Percentiles rank a stretch among this genome's conserved stretches.
phyloP scores from a whole-genome alignment of 2,329 filamentous ascomycete genomes.

The Aspergillus chevalieri region DNA sequence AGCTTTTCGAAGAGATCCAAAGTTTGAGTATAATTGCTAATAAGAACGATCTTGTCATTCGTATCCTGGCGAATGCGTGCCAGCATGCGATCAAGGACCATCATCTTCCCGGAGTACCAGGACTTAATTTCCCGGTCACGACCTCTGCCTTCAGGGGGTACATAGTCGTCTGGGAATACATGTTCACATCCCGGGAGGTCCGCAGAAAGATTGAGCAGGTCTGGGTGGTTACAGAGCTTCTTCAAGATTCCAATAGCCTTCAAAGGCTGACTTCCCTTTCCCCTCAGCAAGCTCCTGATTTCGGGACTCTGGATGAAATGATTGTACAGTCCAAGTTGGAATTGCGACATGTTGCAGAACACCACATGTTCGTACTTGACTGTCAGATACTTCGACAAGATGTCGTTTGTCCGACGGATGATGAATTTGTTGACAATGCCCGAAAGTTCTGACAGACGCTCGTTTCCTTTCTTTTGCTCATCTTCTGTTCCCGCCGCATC shows the following conservation, averaged over 20 bases:
- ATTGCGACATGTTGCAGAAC: constrained; percentile 89
- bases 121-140: constrained; percentile 87
- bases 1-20: constrained; percentile 89
- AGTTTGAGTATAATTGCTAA: constrained; percentile 96
- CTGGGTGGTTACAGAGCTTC: constrained; percentile 97
- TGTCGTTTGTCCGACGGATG: constrained; percentile 94
- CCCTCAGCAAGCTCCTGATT: constrained; percentile 82
- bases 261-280: constrained; percentile 90
- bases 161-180: constrained; percentile 77
- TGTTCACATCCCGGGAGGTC: constrained; percentile 84
- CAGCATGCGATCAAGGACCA: constrained; percentile 95
- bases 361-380: constrained; percentile 99
- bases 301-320: constrained; percentile 95
- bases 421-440: constrained; percentile 94
- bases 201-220: constrained; percentile 73
- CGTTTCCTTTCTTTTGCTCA: constrained; percentile 75
- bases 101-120: constrained; percentile 98
- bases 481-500: constrained; percentile 83
- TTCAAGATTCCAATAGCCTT: constrained; percentile 96
- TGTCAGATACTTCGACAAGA: constrained; percentile 92
- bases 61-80: constrained; percentile 91
- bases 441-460: constrained; percentile 74
- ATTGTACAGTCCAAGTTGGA: constrained; percentile 90
- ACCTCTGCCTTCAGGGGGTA: constrained; percentile 79
- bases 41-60: constrained; percentile 98